phyloP scores from a whole-genome alignment of 148 eudicot species.

The Heliosperma pusillum region DNA sequence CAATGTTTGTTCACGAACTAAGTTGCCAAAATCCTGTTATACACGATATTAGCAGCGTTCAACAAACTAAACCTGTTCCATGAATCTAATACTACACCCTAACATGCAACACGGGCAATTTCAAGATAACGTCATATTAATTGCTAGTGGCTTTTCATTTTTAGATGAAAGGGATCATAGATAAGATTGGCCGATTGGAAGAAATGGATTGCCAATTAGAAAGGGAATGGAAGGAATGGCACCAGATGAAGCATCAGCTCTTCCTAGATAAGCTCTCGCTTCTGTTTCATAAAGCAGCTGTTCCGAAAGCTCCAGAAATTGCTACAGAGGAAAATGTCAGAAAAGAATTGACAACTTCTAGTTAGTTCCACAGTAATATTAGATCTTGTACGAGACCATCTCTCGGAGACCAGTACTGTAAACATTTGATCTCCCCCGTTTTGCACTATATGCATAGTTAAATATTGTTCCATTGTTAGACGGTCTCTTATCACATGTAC shows the following conservation, averaged over 20 bases:
- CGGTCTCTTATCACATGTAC: too few species aligned
- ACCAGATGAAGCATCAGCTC: slow-evolving; percentile 62
- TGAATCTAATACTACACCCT: not conserved
- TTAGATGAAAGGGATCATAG: slow-evolving; percentile 58
- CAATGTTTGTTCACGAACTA: not conserved
- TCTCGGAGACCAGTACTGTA: not conserved
- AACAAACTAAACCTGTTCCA: not conserved
- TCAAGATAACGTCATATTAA: not conserved
- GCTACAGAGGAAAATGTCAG: slow-evolving; percentile 30
- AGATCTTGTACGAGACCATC: not conserved
- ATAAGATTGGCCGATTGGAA: slow-evolving; percentile 53
- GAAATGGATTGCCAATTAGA: slow-evolving; percentile 68
- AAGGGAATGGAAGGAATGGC: slow-evolving; percentile 57
- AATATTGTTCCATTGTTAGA: not conserved
- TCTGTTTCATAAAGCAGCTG: slow-evolving; percentile 41
- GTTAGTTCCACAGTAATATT: slow-evolving; percentile 1
- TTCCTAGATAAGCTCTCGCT: slow-evolving; percentile 76
- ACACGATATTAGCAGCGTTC: not conserved
- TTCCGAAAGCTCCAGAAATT: slow-evolving; percentile 36
- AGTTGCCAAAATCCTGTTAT: not conserved
- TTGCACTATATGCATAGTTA: not conserved
- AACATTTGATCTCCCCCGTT: not conserved
- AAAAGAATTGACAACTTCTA: slow-evolving; percentile 26
- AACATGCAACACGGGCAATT: not conserved
- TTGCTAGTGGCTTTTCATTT: slow-evolving; percentile 12